Conservation (phyloP, 345 rosid species). For the Camelina laxa region DNA sequence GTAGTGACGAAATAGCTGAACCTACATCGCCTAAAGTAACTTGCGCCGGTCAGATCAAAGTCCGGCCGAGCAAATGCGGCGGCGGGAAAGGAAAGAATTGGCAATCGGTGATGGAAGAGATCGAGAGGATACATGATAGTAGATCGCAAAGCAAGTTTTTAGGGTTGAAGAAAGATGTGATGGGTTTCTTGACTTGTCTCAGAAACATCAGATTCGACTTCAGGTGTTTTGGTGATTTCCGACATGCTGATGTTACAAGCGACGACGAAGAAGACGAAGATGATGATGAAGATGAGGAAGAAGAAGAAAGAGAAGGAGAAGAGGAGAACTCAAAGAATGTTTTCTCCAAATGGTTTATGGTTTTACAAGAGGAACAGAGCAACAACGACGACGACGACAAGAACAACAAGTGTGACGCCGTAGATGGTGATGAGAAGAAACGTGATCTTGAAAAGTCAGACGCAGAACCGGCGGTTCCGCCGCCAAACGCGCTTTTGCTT, state of each 20-base stretch:
- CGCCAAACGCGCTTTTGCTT: slow-evolving; percentile 73
- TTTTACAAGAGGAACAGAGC: slow-evolving; percentile 62
- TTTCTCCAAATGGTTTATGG: slow-evolving; percentile 84
- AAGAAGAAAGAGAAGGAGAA: slow-evolving; percentile 5
- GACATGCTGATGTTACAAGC: slow-evolving; percentile 49
- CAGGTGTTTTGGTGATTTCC: slow-evolving; percentile 69
- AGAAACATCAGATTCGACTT: slow-evolving; percentile 62
- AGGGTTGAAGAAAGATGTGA: slow-evolving; percentile 73
- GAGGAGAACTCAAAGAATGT: slow-evolving; percentile 57
- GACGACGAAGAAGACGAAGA: slow-evolving; percentile 54
- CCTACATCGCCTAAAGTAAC: slow-evolving; percentile 94
- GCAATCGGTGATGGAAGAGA: slow-evolving; percentile 86
- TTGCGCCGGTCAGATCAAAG: slow-evolving; percentile 96
- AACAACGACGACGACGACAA: slow-evolving; percentile 39
- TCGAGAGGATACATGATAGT: slow-evolving; percentile 60
- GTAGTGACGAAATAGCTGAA: slow-evolving; percentile 55
- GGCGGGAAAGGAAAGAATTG: slow-evolving; percentile 56
- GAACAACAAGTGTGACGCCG: slow-evolving; percentile 12
- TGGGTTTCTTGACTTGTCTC: slow-evolving; percentile 77
- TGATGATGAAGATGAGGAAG: slow-evolving; percentile 46
- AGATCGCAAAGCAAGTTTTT: slow-evolving; percentile 55
- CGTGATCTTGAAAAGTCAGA: slow-evolving; percentile 7
- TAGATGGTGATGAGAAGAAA: slow-evolving; percentile 27
- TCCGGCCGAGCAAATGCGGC: slow-evolving; percentile 57
- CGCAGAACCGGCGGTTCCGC: slow-evolving; percentile 60